These are phyloP conservation scores for Pseudocercospora vitis DNA, from an alignment of 2,329 filamentous ascomycete species.

Conservation along the genomic window DNA sequence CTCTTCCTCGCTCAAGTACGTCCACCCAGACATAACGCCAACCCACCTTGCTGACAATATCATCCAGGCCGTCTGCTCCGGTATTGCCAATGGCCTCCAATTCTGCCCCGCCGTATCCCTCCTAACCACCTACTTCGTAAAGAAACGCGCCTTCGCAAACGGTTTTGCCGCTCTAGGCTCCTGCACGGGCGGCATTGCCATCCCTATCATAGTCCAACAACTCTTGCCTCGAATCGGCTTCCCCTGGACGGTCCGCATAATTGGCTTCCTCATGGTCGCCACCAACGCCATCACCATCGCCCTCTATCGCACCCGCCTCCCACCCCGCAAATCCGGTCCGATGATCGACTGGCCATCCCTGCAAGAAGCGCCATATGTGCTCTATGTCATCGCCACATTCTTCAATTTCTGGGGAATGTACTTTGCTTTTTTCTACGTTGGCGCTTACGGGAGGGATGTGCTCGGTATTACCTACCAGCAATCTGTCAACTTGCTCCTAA, in stretches of 20 bases:
- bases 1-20: slow-evolving; percentile 51
- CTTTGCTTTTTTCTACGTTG: slow-evolving; percentile 48
- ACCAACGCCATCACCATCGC: slow-evolving; percentile 36
- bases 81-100: slow-evolving; percentile 44
- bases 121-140: slow-evolving; percentile 39
- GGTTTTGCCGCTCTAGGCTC: slow-evolving; percentile 57
- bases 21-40: no score
- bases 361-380: slow-evolving; percentile 40
- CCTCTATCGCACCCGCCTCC: slow-evolving; percentile 43
- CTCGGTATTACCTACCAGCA: slow-evolving; percentile 38
- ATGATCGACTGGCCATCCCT: slow-evolving; percentile 44
- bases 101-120: slow-evolving; percentile 41
- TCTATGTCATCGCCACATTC: slow-evolving; percentile 37
- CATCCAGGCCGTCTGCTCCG: no score
- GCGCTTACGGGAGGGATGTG: slow-evolving; percentile 35
- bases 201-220: slow-evolving; percentile 55
- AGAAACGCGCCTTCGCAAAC: slow-evolving; percentile 34
- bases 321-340: slow-evolving; percentile 43
- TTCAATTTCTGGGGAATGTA: slow-evolving; percentile 37
- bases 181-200: slow-evolving; percentile 62
- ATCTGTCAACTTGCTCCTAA: slow-evolving; percentile 44
- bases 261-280: slow-evolving; percentile 59
- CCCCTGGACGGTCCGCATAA: slow-evolving; percentile 60
- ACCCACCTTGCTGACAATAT: no score
- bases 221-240: slow-evolving; percentile 62